Conservation (phyloP, 106 monocot genomes). For the Apostasia shenzhenica region DNA sequence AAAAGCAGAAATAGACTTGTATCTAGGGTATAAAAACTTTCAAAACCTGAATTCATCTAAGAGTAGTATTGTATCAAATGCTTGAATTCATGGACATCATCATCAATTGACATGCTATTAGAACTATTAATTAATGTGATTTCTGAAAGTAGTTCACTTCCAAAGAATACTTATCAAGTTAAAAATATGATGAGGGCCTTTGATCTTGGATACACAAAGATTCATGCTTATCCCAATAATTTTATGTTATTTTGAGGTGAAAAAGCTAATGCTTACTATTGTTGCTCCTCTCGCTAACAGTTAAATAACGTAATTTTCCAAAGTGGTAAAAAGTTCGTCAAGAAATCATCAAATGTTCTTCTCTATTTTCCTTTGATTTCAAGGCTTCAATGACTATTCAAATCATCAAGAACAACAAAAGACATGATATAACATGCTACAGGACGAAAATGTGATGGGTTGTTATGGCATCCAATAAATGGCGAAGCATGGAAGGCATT, state of each 20-base stretch:
- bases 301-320: neutral
- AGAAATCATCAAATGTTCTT: slow-evolving; percentile 2
- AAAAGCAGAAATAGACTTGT: neutral
- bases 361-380: neutral
- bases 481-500: slow-evolving; percentile 1
- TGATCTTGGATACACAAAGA: neutral
- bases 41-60: neutral
- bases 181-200: neutral
- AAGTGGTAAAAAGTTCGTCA: neutral
- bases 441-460: neutral
- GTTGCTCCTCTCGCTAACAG: neutral
- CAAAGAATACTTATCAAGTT: neutral
- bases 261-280: neutral
- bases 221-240: slow-evolving; percentile 10
- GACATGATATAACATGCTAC: neutral
- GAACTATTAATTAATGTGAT: neutral
- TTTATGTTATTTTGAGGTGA: neutral
- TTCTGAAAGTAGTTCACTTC: neutral
- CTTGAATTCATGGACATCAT: neutral
- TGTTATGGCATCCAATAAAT: slow-evolving; percentile 1
- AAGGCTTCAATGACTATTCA: neutral
- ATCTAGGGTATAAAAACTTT: neutral
- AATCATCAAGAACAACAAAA: neutral
- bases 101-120: neutral
- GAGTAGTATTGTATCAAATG: neutral